Evolutionary conservation across 495 filamentous ascomycete species (phyloP).

Genomic region (Oleoguttula mirabilis): DNA sequence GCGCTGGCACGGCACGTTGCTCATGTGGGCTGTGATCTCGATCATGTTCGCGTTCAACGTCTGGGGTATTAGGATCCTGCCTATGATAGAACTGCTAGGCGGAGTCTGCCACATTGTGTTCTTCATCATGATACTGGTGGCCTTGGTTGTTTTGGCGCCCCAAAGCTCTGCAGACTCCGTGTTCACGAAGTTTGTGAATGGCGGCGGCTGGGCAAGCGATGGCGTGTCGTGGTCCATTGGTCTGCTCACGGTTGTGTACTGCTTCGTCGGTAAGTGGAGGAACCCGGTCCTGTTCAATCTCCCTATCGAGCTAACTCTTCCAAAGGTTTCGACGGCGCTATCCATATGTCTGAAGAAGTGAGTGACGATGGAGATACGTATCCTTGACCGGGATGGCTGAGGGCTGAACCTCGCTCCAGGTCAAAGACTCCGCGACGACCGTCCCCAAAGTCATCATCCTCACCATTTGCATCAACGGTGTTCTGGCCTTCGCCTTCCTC

Average conservation of each 20-base stretch:
- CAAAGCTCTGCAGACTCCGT: slow-evolving; percentile 32
- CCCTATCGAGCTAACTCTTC: not conserved
- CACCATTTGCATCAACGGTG: slow-evolving; percentile 12
- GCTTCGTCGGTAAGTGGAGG: slow-evolving; percentile 7
- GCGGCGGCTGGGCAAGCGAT: slow-evolving; percentile 5
- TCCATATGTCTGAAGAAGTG: slow-evolving; percentile 16
- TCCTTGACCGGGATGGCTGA: not conserved
- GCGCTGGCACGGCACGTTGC: slow-evolving; percentile 38
- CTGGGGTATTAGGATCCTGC: slow-evolving; percentile 34
- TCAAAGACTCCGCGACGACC: slow-evolving; percentile 3
- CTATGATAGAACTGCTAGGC: slow-evolving; percentile 36
- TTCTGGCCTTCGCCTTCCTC: slow-evolving; percentile 4
- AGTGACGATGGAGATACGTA: not conserved
- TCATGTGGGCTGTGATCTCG: slow-evolving; percentile 36
- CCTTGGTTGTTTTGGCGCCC: slow-evolving; percentile 35
- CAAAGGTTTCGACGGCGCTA: slow-evolving; percentile 9
- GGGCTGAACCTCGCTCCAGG: not conserved
- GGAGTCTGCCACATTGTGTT: slow-evolving; percentile 39
- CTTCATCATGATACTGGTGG: slow-evolving; percentile 34
- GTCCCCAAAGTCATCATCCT: slow-evolving; percentile 7
- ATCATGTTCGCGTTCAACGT: slow-evolving; percentile 35
- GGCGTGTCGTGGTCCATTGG: slow-evolving; percentile 12
- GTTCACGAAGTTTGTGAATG: slow-evolving; percentile 8
- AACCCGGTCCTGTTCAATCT: not conserved
- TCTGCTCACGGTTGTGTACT: slow-evolving; percentile 1